Base-by-base conservation (phyloP, 192 early-diverging fungal genomes). In the Backusella liffmaniae region DNA sequence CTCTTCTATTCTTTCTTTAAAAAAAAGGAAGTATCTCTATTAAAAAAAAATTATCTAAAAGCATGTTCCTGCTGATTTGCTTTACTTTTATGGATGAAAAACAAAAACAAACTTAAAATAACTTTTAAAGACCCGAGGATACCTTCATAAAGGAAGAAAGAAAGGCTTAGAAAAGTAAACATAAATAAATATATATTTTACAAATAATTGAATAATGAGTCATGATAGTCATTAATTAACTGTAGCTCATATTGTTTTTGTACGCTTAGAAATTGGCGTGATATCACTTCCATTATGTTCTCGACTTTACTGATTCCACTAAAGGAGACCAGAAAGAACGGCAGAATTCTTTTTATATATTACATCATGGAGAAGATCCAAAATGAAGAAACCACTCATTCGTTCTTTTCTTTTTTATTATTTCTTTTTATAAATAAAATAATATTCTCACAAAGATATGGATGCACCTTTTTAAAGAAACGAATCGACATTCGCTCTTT, bases 391-490 rank as follows among this genome's bases (percentile, higher is more conserved):
- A 49, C 1, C 6, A 6, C 5, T n/a, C 18, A 49, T 44, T 16
- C 4, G 42, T 18, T 15, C 1, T 49, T n/a, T n/a, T 49, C 16
- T 49, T 18, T 32, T n/a, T 7, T 49, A 26, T 59, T 59, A 53
- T 59, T 23, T 59, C 7, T 10, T 3, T 21, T 12, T 26, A 59
- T 59, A 59, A 59, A 59, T 23, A 59, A 59, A 23, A 15, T 16
- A 21, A 56, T 56, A 56, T 56, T 56, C 53, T 56, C 53, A 62
- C 56, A 62, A 62, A 62, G 23, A 62, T 62, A 62, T 10, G 56
- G 12, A 62, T 62, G 56, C 56, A 62, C 56, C 26, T 62, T 62
- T 62, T 62, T 62, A 62, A 62, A 29, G 56, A 62, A 59, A 59
- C 53, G 53, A 59, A 59, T 53, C 51, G 8, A 59, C 9, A 4